Base-by-base conservation (phyloP, 148 eudicot genomes). In the Rheum nobile region DNA sequence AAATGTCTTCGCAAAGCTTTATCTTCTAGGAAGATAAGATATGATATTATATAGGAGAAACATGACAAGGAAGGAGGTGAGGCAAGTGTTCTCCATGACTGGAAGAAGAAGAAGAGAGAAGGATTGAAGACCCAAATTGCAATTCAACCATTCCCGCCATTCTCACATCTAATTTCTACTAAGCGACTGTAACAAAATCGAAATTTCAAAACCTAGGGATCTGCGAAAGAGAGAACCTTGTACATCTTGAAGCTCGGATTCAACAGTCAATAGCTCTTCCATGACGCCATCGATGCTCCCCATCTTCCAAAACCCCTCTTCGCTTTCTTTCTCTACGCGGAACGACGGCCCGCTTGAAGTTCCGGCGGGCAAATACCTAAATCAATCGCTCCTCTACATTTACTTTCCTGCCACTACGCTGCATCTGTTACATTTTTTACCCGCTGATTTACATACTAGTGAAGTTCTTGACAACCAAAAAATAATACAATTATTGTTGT, bases 231-330 rank as follows among this genome's bases (percentile, higher is more conserved):
- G 22, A 34, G 32, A 48, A 90, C 96, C 91, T 80, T 91, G 89
- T 39, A 88, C 96, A 74, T 88, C 89, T 85, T 87, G 87, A 77
- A 91, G 89, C 85, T 91, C 85, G 21, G 82, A 81, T 74, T 88
- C 96, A 12, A 91, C 96, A 76, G 54, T 83, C 44, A 86, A 73
- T 63, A 91, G 84, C 68, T 91, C 92, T 75, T 76, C 86, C 76
- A 91, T 46, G 39, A 91, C 48, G 57, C 77, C 91, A 71, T 79
- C 83, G 8, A 83, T 82, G 34, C 73, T 77, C 4, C 73, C 85
- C 88, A 81, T 85, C 43, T 73, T 73, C 26, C 41, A 17, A 34
- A 65, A 10, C 55, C 21, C 55, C 13, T 1, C n/a, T 26, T 7
- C 34, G 31, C 50, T 71, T 29, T 71, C 55, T 26, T 55, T 28